A percentile compares a stretch with the other conserved stretches of the same genome.
Conservation (phyloP, 306 rosid species). For the Fragaria iinumae region DNA sequence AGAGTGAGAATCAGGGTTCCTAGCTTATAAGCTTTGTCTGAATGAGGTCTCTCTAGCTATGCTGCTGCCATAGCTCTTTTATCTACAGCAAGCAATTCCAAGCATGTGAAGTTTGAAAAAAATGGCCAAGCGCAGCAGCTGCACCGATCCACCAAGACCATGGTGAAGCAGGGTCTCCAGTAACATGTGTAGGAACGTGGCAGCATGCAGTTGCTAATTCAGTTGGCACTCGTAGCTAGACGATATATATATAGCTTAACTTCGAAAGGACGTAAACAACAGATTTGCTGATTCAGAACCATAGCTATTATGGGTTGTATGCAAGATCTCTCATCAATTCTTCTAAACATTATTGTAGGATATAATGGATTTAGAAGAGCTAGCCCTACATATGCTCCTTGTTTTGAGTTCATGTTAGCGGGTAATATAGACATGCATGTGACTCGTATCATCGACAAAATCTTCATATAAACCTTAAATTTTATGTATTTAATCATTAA, state of each 20-base stretch:
- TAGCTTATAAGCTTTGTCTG: not conserved
- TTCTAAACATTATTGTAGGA: not conserved
- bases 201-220: conserved; percentile 3
- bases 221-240: not conserved
- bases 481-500: not conserved
- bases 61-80: not conserved
- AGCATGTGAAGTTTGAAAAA: conserved; percentile 4
- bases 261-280: not conserved
- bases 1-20: not conserved
- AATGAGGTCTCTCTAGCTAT: not conserved
- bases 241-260: not conserved
- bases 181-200: conserved; percentile 1
- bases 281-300: not conserved
- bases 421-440: not conserved
- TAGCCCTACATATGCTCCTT: not conserved
- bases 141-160: not conserved
- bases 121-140: not conserved
- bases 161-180: not conserved
- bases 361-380: not conserved
- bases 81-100: not conserved
- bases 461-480: not conserved
- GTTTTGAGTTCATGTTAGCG: not conserved
- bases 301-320: conserved; percentile 5
- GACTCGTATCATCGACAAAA: not conserved
- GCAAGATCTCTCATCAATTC: not conserved